Base-by-base conservation (phyloP, 768 basidiomycete species). In the Glaciozyma martinii region DNA sequence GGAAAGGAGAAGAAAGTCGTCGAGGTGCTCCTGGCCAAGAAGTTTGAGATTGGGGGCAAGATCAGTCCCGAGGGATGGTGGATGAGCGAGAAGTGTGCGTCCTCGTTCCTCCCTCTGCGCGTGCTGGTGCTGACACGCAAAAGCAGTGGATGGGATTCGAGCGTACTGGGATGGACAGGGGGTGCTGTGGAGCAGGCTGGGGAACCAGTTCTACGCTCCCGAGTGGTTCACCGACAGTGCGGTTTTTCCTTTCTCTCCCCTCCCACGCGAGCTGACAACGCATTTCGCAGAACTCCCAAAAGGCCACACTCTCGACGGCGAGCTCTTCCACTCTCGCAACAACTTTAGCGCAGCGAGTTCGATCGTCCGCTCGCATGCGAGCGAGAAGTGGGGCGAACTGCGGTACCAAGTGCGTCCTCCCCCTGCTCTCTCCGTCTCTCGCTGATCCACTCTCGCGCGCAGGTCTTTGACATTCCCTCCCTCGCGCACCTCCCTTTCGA, bases 401-500 rank as follows among this genome's bases (percentile, higher is more conserved):
- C 67, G 57, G 53, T 72, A 56, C 62, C 70, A 63, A 66, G 66
- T 72, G 10, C 23, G 67, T 47, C n/a, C 46, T 49, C 23, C 30
- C 18, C 21, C 6, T 32, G n/a, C n/a, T 32, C 43, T 7, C 27
- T 32, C 23, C n/a, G n/a, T 18, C 27, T 5, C n/a, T 21, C 40
- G 1, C 19, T n/a, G 23, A 1, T 5, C 6, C 30, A 15, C 23
- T 29, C 55, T n/a, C 25, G 9, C 8, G 9, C 0, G 19, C 54
- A 70, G 69, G 69, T 71, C 16, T 73, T 73, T 44, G 72, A 73
- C 60, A 60, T 69, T 27, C 72, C 72, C 5, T 69, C 61, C 27
- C 33, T 43, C 3, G 54, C 6, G 23, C 10, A 56, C 8, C 18
- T 32, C 7, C 49, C 62, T 7, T 73, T 73, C 56, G 72, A 73